Conservation (phyloP, 805 yeast genomes). For the Grigorovia transvaalensis region DNA sequence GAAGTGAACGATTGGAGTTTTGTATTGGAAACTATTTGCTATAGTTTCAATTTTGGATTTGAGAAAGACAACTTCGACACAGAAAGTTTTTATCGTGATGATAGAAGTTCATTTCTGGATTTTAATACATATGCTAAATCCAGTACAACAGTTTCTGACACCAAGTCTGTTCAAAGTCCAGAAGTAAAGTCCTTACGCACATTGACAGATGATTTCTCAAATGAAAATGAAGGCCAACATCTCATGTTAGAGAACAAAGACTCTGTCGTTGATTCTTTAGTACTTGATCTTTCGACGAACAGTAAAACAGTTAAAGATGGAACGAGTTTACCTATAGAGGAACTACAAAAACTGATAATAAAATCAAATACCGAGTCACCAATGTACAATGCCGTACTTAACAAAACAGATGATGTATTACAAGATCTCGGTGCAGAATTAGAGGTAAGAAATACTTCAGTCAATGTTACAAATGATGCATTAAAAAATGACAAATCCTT, state of each 20-base stretch:
- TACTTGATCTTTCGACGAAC: background rate
- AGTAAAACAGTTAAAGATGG: background rate
- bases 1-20: slow-evolving; percentile 24
- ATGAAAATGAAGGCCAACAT: background rate
- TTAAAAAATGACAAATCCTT: background rate
- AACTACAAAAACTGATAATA: background rate
- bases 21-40: slow-evolving; percentile 23
- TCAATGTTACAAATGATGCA: background rate
- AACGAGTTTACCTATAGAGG: background rate
- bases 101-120: background rate
- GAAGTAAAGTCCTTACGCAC: background rate
- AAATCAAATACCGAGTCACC: background rate
- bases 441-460: background rate
- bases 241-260: background rate
- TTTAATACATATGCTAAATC: background rate
- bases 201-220: background rate
- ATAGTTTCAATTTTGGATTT: slow-evolving; percentile 21
- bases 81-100: background rate
- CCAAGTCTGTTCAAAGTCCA: background rate
- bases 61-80: slow-evolving; percentile 17
- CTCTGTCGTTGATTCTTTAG: background rate
- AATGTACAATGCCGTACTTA: background rate
- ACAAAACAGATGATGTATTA: background rate
- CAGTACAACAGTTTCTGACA: background rate
- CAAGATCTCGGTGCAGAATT: background rate